phyloP scores from a whole-genome alignment of 2,329 filamentous ascomycete species.

The Phoma sp. region DNA sequence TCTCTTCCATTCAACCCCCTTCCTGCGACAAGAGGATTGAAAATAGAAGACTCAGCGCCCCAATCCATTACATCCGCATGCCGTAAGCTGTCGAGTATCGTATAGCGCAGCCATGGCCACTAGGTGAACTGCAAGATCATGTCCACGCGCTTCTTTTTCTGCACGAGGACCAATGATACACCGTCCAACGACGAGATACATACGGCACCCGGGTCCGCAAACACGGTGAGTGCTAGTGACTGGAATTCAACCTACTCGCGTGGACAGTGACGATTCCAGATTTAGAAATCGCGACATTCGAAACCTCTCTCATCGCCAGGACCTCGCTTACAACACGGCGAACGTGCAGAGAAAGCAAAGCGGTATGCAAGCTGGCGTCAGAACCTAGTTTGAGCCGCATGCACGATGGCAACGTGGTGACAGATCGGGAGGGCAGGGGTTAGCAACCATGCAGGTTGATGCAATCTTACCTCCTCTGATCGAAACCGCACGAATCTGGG shows the following conservation, averaged over 20 bases:
- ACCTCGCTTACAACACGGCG: conserved; percentile 16
- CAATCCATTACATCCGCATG: conserved; percentile 26
- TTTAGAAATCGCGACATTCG: conserved; percentile 40
- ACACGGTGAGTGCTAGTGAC: conserved; percentile 27
- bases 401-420: conserved; percentile 25
- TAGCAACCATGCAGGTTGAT: not conserved
- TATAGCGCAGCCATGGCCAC: conserved; percentile 26
- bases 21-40: conserved; percentile 25
- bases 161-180: too few species aligned
- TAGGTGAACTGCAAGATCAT: conserved; percentile 24
- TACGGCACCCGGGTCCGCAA: conserved; percentile 19
- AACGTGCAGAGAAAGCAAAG: conserved; percentile 31
- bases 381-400: conserved; percentile 48
- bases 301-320: conserved; percentile 20
- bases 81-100: conserved; percentile 38
- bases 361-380: conserved; percentile 44
- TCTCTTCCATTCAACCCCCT: conserved; percentile 13
- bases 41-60: conserved; percentile 31
- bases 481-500: not conserved
- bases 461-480: not conserved
- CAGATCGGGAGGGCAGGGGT: conserved; percentile 9
- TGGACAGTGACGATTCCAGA: conserved; percentile 22
- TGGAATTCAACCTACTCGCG: conserved; percentile 22
- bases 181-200: conserved; percentile 9
- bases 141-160: conserved; percentile 27